Percentiles rank a stretch among this genome's conserved stretches.
Evolutionary conservation across 768 basidiomycete species (phyloP).

Genomic region (Amanita brunnescens): DNA sequence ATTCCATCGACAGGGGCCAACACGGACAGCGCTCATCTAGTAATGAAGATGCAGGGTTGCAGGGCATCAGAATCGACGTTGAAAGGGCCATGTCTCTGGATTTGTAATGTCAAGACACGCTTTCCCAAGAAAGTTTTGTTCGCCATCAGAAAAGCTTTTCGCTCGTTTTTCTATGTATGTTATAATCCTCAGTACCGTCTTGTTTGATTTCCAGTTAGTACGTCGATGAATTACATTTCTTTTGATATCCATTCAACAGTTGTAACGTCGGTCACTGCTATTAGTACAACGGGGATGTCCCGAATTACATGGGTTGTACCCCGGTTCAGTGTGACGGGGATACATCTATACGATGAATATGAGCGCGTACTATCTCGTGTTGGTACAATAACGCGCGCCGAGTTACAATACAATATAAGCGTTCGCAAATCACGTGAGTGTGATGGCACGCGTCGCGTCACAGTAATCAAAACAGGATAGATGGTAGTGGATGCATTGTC

Average conservation of each 20-base stretch:
- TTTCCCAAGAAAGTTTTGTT: background rate
- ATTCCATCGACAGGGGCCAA: constrained; percentile 42
- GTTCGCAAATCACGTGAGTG: too few species aligned
- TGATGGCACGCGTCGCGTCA: background rate
- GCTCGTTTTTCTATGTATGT: background rate
- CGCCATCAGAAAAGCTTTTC: too few species aligned
- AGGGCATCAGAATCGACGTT: constrained; percentile 52
- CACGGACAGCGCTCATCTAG: constrained; percentile 20
- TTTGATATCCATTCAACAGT: too few species aligned
- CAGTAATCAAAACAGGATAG: background rate
- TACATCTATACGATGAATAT: constrained; percentile 61
- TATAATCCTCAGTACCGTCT: background rate
- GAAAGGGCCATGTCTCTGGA: constrained; percentile 42
- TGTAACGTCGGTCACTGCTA: too few species aligned
- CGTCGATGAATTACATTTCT: background rate
- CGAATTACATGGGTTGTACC: too few species aligned
- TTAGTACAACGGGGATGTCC: too few species aligned
- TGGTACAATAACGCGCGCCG: constrained; percentile 1
- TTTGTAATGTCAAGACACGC: background rate
- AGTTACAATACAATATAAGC: too few species aligned
- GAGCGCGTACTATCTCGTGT: constrained; percentile 16
- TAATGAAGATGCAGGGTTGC: constrained; percentile 22
- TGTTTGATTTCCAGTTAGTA: background rate
- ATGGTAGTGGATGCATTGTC: background rate
- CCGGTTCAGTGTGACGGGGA: constrained; percentile 48